Evolutionary conservation across 345 rosid species (phyloP).

Genomic region (Passiflora organensis): DNA sequence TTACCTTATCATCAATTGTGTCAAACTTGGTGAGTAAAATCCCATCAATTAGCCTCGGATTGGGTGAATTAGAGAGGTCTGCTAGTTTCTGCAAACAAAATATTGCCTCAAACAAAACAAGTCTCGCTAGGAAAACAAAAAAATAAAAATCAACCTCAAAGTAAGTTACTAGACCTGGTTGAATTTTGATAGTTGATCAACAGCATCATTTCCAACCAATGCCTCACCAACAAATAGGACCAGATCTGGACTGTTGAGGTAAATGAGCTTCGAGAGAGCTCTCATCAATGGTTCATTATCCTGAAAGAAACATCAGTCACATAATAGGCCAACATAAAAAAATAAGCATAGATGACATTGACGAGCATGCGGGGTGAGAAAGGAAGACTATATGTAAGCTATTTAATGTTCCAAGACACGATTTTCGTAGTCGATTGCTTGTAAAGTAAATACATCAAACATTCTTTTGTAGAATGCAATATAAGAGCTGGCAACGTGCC

Average conservation of each 20-base stretch:
- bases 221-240: slow-evolving; percentile 99
- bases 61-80: slow-evolving; percentile 72
- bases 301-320: slow-evolving; percentile 22
- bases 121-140: no score
- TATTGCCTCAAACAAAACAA: slow-evolving; percentile 3
- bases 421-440: no score
- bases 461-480: no score
- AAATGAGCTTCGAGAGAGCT: slow-evolving; percentile 87
- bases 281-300: slow-evolving; percentile 98
- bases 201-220: slow-evolving; percentile 96
- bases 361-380: no score
- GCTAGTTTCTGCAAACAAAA: slow-evolving; percentile 61
- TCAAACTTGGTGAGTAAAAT: slow-evolving; percentile 93
- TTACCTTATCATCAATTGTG: slow-evolving; percentile 97
- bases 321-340: not conserved
- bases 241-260: slow-evolving; percentile 83
- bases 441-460: not conserved
- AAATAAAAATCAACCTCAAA: no score
- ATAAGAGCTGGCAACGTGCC: not conserved
- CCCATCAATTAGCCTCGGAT: slow-evolving; percentile 80
- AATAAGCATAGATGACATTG: no score
- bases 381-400: no score
- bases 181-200: slow-evolving; percentile 90
- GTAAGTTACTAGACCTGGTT: slow-evolving; percentile 54
- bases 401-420: no score